Evolutionary conservation across 306 rosid species (phyloP).

Genomic region (Urtica urens): DNA sequence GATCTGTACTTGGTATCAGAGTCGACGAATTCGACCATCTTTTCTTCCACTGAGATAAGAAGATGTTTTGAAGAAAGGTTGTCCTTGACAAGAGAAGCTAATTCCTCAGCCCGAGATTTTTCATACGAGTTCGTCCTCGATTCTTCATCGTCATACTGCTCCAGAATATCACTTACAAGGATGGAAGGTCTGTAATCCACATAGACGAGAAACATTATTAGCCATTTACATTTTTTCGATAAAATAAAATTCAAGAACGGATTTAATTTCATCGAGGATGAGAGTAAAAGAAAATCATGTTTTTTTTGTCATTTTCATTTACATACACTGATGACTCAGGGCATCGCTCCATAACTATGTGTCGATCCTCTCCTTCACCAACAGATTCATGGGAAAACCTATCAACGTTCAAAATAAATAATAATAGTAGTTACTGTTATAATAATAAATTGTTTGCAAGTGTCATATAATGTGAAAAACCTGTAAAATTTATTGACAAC

Average conservation of each 20-base stretch:
- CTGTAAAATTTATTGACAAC: not conserved
- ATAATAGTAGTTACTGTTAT: no score
- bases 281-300: not conserved
- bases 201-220: conserved; percentile 12
- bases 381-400: conserved; percentile 88
- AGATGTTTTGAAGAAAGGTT: no score
- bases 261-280: not conserved
- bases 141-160: no score
- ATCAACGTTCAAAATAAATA: conserved; percentile 20
- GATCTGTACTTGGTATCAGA: no score
- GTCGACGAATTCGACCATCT: no score
- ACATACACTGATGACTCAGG: conserved; percentile 80
- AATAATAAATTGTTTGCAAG: no score
- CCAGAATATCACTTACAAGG: conserved; percentile 87
- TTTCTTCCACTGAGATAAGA: no score
- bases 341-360: conserved; percentile 75
- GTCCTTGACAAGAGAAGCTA: no score
- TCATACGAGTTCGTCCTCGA: no score
- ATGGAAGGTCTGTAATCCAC: conserved; percentile 75
- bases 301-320: conserved; percentile 1
- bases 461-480: not conserved
- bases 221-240: not conserved
- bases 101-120: no score
- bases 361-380: conserved; percentile 96
- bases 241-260: not conserved